Evolutionary conservation across 2,329 filamentous ascomycete genomes (phyloP), one percentile per base, ranked within the genome.

Genomic region (Cytospora piceae): DNA sequence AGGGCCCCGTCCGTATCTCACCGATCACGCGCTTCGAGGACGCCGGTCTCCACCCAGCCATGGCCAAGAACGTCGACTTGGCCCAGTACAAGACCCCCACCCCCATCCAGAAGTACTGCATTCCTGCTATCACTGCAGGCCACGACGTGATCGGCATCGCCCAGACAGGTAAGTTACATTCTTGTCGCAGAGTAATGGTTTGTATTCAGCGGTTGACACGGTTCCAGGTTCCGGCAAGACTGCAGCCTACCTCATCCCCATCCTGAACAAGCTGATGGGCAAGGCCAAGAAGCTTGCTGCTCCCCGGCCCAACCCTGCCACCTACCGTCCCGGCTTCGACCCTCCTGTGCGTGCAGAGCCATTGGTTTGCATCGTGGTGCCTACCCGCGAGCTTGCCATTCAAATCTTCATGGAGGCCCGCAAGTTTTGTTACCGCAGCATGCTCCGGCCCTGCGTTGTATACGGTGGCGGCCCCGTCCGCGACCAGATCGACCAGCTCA

Each of bases 331-430:
- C 2, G 79, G 78, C 1, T 34, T 77, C 2, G 77, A 81, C 20
- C 73, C 71, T 24, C 76, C 77, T 2, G 85, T 91, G 49, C 86
- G 87, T 53, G 94, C 93, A 9, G 94, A 98, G 81, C 95, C 95
- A 5, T 79, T 99, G 8, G 91, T 98, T 0, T 81, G 98, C 32
- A 84, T 99, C 62, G 85, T 99, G 27, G 90, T 87, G 14, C 95
- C 95, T 0, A 95, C 91, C 62, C 91, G 95, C 42, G 95, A 99
- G 81, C 80, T 99, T 6, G 93, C 93, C 0, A 90, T 93, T 2
- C 95, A 99, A 74, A 97, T 98, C 71, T 98, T 97, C 78, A 93
- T 97, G 69, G 94, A 98, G 75, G 89, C 92, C 31, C 90, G 95
- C 68, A 93, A 94, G 71, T 87, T 98, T 58, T 97, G 93, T 75